Conservation (phyloP, 129 eudicot species). For the Centrapalus pauciflorus region DNA sequence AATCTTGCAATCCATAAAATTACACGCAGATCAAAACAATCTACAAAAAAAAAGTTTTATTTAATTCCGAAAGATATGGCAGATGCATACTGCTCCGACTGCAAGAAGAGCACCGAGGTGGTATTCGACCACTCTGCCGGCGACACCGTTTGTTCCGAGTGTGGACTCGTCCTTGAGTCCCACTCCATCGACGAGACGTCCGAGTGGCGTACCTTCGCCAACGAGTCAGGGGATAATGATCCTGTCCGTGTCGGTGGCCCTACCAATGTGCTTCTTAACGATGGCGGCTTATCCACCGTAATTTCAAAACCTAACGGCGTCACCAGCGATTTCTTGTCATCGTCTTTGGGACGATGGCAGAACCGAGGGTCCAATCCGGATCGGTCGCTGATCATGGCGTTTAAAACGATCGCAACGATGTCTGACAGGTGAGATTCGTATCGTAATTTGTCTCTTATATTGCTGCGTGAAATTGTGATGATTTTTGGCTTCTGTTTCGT, state of each 20-base stretch:
- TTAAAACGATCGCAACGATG: slow-evolving; percentile 73
- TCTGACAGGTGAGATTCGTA: slow-evolving; percentile 49
- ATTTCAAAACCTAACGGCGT: slow-evolving; percentile 74
- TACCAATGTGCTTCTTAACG: slow-evolving; percentile 56
- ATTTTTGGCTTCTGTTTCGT: slow-evolving; percentile 5
- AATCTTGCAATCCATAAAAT: not conserved
- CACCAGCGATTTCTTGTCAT: slow-evolving; percentile 47
- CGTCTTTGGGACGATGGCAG: slow-evolving; percentile 65
- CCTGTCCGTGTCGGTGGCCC: slow-evolving; percentile 92
- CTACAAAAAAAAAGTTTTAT: not conserved
- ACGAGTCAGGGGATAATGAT: slow-evolving; percentile 79
- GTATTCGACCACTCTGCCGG: slow-evolving; percentile 87
- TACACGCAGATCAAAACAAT: not conserved
- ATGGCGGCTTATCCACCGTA: slow-evolving; percentile 60
- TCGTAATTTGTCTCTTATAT: not conserved
- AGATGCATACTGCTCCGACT: slow-evolving; percentile 71
- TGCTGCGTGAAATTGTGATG: not conserved
- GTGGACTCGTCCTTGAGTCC: slow-evolving; percentile 81
- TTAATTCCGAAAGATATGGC: slow-evolving; percentile 34
- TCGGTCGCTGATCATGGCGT: slow-evolving; percentile 59
- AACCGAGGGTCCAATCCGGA: slow-evolving; percentile 78
- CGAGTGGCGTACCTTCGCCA: slow-evolving; percentile 91
- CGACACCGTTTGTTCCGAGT: slow-evolving; percentile 83
- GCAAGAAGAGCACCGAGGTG: slow-evolving; percentile 75
- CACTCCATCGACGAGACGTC: slow-evolving; percentile 87